Conservation (phyloP, 495 filamentous ascomycete species). For the Darksidea phi region DNA sequence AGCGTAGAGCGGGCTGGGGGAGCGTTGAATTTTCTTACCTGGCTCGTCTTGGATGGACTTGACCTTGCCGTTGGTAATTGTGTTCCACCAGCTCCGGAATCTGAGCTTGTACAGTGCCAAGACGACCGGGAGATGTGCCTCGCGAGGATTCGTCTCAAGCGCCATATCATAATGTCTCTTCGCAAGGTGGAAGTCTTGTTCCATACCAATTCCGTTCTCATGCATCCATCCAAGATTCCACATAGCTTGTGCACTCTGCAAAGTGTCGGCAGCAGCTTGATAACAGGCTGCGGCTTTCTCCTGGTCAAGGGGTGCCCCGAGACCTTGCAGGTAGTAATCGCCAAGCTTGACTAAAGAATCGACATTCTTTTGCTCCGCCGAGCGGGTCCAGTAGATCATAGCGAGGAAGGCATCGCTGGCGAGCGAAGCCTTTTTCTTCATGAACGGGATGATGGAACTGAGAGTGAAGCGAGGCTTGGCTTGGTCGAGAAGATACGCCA, state of each 20-base stretch:
- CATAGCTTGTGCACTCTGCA: constrained; percentile 89
- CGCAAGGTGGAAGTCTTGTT: constrained; percentile 95
- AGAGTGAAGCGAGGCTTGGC: constrained; percentile 64
- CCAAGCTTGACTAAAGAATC: constrained; percentile 98
- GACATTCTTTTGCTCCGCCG: constrained; percentile 87
- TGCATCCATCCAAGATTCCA: constrained; percentile 99
- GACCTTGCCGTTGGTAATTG: constrained; percentile 79
- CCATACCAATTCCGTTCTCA: constrained; percentile 90
- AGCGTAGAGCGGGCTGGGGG: no score
- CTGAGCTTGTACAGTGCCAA: constrained; percentile 84
- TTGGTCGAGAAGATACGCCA: constrained; percentile 86
- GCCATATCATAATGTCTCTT: constrained; percentile 95
- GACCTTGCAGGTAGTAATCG: constrained; percentile 86
- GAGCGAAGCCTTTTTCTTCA: constrained; percentile 40
- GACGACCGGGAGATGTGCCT: constrained; percentile 92
- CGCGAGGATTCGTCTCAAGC: constrained; percentile 74
- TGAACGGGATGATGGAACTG: constrained; percentile 39
- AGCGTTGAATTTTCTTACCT: no score
- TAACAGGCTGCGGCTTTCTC: constrained; percentile 95
- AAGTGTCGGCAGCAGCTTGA: constrained; percentile 81
- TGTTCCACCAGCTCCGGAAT: constrained; percentile 87
- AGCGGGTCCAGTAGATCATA: constrained; percentile 93
- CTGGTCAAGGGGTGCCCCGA: constrained; percentile 66
- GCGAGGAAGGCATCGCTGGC: constrained; percentile 74
- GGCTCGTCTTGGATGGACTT: constrained; percentile 88